A percentile compares a stretch with the other conserved stretches of the same genome.
phyloP scores from a whole-genome alignment of 2,329 filamentous ascomycete species.

The Neurospora sp. region DNA sequence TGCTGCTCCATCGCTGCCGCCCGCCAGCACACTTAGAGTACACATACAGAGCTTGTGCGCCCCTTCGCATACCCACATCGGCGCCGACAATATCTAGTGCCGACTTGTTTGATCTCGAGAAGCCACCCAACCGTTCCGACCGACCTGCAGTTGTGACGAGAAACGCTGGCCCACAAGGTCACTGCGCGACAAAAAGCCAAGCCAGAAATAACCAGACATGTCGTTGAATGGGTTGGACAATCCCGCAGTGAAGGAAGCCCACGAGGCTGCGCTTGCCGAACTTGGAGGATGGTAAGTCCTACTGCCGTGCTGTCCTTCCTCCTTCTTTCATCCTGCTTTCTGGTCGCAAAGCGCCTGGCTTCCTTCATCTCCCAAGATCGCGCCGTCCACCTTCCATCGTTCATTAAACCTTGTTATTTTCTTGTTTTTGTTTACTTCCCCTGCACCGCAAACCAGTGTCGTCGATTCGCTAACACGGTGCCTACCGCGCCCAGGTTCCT shows the following conservation, averaged over 20 bases:
- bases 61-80: background rate
- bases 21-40: background rate
- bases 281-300: conserved; percentile 80
- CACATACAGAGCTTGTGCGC: background rate
- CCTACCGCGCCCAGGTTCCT: conserved; percentile 62
- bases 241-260: conserved; percentile 69
- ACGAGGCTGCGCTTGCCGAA: conserved; percentile 69
- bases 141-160: background rate
- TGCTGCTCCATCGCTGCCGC: background rate
- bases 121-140: background rate
- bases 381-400: background rate
- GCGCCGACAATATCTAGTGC: background rate
- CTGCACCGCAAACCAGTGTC: background rate
- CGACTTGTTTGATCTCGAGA: background rate
- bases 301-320: background rate
- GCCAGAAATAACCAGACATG: conserved; percentile 43
- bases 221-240: conserved; percentile 92
- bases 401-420: background rate
- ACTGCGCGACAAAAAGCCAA: conserved; percentile 2
- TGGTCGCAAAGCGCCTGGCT: background rate
- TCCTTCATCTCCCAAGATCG: background rate
- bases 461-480: conserved; percentile 1
- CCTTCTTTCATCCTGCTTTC: background rate
- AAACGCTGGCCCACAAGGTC: background rate
- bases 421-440: background rate